Conservation (phyloP, 345 rosid species). For the Eucalyptus tenuipes region DNA sequence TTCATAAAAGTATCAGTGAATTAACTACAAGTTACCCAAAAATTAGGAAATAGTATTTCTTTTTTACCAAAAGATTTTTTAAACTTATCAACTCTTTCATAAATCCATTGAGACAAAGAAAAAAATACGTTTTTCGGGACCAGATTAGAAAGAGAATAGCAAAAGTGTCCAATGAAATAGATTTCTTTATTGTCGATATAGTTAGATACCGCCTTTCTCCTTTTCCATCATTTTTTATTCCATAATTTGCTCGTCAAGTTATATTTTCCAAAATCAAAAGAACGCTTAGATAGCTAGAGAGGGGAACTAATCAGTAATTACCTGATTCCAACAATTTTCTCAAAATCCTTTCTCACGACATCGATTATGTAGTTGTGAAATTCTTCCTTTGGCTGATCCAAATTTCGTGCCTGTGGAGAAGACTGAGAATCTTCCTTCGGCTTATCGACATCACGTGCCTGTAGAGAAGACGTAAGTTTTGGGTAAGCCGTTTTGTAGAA, state of each 20-base stretch:
- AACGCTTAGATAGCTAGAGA: not conserved
- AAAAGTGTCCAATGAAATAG: not conserved
- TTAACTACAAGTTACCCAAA: too few species aligned
- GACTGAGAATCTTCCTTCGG: not conserved
- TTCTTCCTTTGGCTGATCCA: constrained; percentile 41
- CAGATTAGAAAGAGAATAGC: not conserved
- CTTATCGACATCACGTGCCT: constrained; percentile 15
- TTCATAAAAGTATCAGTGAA: not conserved
- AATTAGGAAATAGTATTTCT: too few species aligned
- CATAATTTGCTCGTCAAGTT: not conserved
- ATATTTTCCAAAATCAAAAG: not conserved
- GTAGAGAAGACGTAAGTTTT: too few species aligned
- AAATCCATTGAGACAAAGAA: not conserved
- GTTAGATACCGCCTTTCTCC: not conserved
- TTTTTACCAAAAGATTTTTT: not conserved
- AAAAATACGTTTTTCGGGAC: not conserved
- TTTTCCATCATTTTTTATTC: not conserved
- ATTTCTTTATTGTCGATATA: not conserved
- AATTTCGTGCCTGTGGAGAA: constrained; percentile 50
- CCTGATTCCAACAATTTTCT: constrained; percentile 97
- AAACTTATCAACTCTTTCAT: not conserved
- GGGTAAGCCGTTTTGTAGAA: too few species aligned
- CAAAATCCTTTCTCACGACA: constrained; percentile 86
- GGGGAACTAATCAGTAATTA: not conserved
- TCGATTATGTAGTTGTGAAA: constrained; percentile 74